Evolutionary conservation across 176 grass and related monocot genomes (phyloP), one percentile per base, ranked within the genome.

Genomic region (Aegilops bicornis): DNA sequence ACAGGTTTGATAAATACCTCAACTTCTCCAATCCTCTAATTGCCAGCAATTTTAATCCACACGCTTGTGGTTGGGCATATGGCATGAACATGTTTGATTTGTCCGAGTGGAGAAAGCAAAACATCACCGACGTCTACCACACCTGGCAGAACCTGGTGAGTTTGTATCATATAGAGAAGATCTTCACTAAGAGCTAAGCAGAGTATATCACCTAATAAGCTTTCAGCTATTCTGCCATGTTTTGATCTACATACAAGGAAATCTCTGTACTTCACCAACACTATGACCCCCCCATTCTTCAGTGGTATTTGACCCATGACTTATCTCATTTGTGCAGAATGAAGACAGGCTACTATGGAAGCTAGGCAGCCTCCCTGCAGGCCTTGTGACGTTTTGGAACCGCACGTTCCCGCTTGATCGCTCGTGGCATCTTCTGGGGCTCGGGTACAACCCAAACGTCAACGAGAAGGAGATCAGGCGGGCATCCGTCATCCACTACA

Each of bases 21-120:
- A 98, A 98, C 87, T 98, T 95, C 58, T 95, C 96, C 65, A 98
- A 95, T 84, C 89, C 89, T 83, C 84, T 98, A 39, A 98, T 98
- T 58, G 87, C 91, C 75, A 80, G 88, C 60, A 95, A 95, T 89
- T 98, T 98, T 76, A 32, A 92, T 70, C 96, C 93, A 14, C 78
- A 36, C 52, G 88, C 93, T 37, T 98, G 96, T 0, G 93, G 93
- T 35, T 98, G 93, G 96, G 91, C 96, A 40, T 98, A 92, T 84
- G 96, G 91, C 31, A 95, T 98, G 96, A 98, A 98, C 65, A 82
- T 98, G 62, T 98, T 98, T 82, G 96, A 98, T 89, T 86, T 98
- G 79, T 86, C 77, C 29, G 96, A 95, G 64, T 98, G 96, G 96
- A 98, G 89, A 92, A 98, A 87, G 86, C 93, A 98, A 78, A 98